Conservation (phyloP, 805 yeast species). For the Saturnispora sekii region DNA sequence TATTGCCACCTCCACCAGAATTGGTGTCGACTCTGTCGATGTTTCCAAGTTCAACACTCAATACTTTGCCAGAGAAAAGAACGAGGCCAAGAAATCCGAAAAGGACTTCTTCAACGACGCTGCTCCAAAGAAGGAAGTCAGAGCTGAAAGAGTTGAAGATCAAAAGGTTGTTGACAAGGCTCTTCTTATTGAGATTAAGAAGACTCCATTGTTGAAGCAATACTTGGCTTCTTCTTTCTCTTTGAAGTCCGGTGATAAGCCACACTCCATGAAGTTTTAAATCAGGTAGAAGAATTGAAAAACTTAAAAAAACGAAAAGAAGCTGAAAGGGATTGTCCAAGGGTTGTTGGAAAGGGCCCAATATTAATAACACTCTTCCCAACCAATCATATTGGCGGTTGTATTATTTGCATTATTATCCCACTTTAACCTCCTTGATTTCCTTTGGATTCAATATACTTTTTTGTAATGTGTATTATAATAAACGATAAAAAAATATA, state of each 20-base stretch:
- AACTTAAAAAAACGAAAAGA: background rate
- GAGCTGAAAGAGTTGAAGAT: constrained; percentile 93
- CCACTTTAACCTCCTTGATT: background rate
- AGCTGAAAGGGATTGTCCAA: background rate
- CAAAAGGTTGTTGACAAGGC: constrained; percentile 94
- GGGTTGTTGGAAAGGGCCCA: background rate
- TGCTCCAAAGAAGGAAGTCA: constrained; percentile 72
- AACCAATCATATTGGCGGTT: constrained; percentile 6
- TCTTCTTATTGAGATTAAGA: constrained; percentile 87
- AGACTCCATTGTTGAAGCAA: constrained; percentile 95
- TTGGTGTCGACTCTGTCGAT: constrained; percentile 68
- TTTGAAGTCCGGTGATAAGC: constrained; percentile 96
- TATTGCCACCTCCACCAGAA: constrained; percentile 94
- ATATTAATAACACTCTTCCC: constrained; percentile 2
- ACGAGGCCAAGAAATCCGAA: constrained; percentile 70
- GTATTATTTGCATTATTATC: too few species aligned
- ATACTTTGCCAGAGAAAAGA: constrained; percentile 94
- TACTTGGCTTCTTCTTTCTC: constrained; percentile 94
- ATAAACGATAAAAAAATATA: background rate
- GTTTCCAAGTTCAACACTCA: constrained; percentile 86
- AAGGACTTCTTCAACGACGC: constrained; percentile 81
- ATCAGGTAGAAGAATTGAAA: constrained; percentile 7
- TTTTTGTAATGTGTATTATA: constrained; percentile 3
- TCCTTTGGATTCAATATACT: background rate
- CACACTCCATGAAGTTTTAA: constrained; percentile 97